Percentiles rank a stretch among this genome's conserved stretches.
Conservation (phyloP, 805 yeast species). For the Starmerella vaccinii region DNA sequence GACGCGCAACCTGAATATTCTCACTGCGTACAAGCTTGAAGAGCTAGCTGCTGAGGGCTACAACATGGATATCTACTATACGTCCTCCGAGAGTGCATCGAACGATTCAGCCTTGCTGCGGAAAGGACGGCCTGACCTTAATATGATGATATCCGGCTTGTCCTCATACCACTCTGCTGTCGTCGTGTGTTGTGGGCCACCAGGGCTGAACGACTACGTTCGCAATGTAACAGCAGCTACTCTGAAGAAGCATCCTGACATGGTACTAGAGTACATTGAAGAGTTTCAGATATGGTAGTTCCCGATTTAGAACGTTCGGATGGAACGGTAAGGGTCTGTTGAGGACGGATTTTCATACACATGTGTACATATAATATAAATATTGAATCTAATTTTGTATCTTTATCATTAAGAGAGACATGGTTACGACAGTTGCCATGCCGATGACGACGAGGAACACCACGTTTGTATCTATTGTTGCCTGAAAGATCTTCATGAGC, state of each 20-base stretch:
- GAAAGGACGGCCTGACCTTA: constrained; percentile 12
- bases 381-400: not conserved
- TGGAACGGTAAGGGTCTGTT: too few relatives aligned
- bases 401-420: not conserved
- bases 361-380: not conserved
- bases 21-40: constrained; percentile 8
- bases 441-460: constrained; percentile 10
- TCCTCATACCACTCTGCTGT: constrained; percentile 35
- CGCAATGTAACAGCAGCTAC: constrained; percentile 39
- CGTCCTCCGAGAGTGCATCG: not conserved
- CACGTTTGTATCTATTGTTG: constrained; percentile 8
- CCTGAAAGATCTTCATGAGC: constrained; percentile 12
- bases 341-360: too few relatives aligned
- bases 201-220: constrained; percentile 46
- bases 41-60: not conserved
- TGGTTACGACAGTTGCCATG: not conserved
- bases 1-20: constrained; percentile 5
- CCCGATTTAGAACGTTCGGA: not conserved
- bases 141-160: constrained; percentile 29
- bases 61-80: constrained; percentile 8
- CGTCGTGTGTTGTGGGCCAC: constrained; percentile 56
- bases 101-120: not conserved
- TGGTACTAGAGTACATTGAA: constrained; percentile 54
- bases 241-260: constrained; percentile 30
- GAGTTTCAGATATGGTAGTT: constrained; percentile 57